Percentiles rank a stretch among this genome's conserved stretches.
These are phyloP conservation scores for Plasmodium inui DNA, from an alignment of 169 alveolate species.

Conservation along the genomic window DNA sequence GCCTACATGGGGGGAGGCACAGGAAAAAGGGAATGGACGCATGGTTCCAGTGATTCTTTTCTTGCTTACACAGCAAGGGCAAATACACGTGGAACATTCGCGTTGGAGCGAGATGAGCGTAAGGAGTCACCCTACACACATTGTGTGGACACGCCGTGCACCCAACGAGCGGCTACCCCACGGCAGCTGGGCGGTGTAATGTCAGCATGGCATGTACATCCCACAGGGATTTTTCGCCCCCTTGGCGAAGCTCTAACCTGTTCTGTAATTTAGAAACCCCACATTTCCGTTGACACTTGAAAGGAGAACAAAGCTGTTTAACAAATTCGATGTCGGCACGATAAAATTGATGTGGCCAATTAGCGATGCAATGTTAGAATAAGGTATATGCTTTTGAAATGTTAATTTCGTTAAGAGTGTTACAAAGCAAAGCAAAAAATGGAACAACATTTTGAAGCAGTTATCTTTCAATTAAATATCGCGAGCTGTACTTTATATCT, in stretches of 20 bases:
- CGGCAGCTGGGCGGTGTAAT: background rate
- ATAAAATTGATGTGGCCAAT: constrained; percentile 67
- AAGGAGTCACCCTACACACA: background rate
- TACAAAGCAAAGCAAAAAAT: constrained; percentile 30
- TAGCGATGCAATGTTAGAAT: constrained; percentile 38
- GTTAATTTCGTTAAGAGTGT: constrained; percentile 36
- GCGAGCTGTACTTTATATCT: background rate
- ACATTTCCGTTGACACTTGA: constrained; percentile 62
- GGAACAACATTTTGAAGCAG: constrained; percentile 32
- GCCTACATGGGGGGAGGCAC: background rate
- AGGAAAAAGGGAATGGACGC: background rate
- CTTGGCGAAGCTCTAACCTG: constrained; percentile 33
- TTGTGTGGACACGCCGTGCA: background rate
- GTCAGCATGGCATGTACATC: background rate
- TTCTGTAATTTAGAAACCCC: constrained; percentile 61
- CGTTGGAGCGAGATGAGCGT: background rate
- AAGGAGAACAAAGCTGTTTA: constrained; percentile 30
- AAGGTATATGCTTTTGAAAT: constrained; percentile 24
- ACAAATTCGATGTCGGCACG: constrained; percentile 38
- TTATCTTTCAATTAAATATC: background rate
- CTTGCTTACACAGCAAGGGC: background rate
- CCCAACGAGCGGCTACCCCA: background rate
- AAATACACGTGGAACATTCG: background rate
- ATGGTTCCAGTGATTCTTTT: background rate
- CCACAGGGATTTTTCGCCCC: background rate